Conservation (phyloP, 2,329 filamentous ascomycete genomes). For the Cyclaneusma minus region DNA sequence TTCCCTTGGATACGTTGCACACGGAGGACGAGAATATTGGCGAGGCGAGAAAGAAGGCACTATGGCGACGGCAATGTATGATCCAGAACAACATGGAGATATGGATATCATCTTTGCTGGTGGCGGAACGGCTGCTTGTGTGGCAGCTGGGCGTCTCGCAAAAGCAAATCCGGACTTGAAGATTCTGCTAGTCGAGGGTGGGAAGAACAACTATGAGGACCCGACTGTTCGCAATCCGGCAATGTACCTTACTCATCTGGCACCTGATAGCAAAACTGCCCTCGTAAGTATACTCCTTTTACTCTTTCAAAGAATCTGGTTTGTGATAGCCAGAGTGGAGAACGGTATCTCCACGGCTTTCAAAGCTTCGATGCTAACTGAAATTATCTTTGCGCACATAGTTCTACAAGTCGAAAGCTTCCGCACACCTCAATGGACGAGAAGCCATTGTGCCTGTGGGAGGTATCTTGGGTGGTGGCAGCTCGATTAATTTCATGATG, state of each 20-base stretch:
- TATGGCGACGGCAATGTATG: no score
- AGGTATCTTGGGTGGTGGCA: slow-evolving; percentile 45
- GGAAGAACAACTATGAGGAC: slow-evolving; percentile 34
- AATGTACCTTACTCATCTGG: slow-evolving; percentile 30
- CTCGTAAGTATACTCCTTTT: slow-evolving; percentile 11
- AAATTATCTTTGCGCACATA: no score
- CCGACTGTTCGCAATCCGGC: slow-evolving; percentile 34
- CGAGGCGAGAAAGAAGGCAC: no score
- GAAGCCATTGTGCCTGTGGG: slow-evolving; percentile 24
- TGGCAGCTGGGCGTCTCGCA: slow-evolving; percentile 32
- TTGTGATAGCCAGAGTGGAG: no score
- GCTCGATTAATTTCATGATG: slow-evolving; percentile 43
- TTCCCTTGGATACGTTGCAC: no score
- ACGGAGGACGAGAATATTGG: no score
- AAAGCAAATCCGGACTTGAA: slow-evolving; percentile 31
- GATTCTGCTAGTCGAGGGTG: slow-evolving; percentile 36
- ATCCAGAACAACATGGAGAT: slow-evolving; percentile 20
- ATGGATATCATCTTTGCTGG: slow-evolving; percentile 36
- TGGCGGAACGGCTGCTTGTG: slow-evolving; percentile 31
- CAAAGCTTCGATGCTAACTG: no score
- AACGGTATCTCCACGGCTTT: no score
- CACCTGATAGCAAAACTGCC: slow-evolving; percentile 30
- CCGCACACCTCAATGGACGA: slow-evolving; percentile 28
- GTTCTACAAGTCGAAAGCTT: slow-evolving; percentile 33
- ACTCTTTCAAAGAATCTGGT: no score